Conservation (phyloP, 306 rosid genomes). For the Malus domestica region ASM211411v1 NC_041798.1:37422501-37423000, state of each 20-base stretch:
- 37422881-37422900: constrained; percentile 12
- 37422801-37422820: constrained; percentile 5
- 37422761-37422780: too few species aligned
- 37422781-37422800: background rate
- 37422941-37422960: too few species aligned
- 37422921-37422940: too few species aligned
- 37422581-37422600: too few species aligned
- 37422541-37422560: too few species aligned
- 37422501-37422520: too few species aligned
- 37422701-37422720: background rate
- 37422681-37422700: constrained; percentile 1
- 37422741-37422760: background rate
- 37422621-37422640: too few species aligned
- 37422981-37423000: too few species aligned
- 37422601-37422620: too few species aligned
- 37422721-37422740: background rate
- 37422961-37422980: too few species aligned
- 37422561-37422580: too few species aligned
- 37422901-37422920: background rate
- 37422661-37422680: constrained; percentile 11
- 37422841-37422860: constrained; percentile 14
- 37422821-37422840: constrained; percentile 9
- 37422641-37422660: background rate
- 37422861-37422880: constrained; percentile 14
- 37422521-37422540: too few species aligned